Percentiles rank a stretch among this genome's conserved stretches.
These are phyloP conservation scores for Glaciozyma antarctica DNA, from an alignment of 768 basidiomycete species.

Conservation along the genomic window DNA sequence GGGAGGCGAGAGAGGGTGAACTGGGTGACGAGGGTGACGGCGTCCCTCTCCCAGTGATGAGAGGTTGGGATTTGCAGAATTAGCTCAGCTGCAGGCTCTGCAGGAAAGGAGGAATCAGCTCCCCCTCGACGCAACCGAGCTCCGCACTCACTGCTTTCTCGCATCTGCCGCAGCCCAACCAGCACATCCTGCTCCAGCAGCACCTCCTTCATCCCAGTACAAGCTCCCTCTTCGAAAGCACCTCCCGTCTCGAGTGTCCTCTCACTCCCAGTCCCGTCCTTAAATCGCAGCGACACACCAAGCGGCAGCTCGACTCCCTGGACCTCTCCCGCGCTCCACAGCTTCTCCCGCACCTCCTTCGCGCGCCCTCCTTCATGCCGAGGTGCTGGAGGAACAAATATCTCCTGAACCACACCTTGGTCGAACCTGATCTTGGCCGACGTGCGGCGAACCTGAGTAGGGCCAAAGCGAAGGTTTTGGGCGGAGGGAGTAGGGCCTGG, in stretches of 20 bases:
- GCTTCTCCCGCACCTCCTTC: background rate
- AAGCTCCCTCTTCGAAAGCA: background rate
- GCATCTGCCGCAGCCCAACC: constrained; percentile 5
- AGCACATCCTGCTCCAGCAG: background rate
- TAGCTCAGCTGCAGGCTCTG: background rate
- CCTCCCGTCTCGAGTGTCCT: background rate
- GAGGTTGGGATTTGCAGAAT: background rate
- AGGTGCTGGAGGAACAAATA: background rate
- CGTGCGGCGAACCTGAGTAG: background rate
- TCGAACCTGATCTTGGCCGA: constrained; percentile 8
- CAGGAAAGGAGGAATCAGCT: background rate
- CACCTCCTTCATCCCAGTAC: background rate
- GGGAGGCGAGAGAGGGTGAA: constrained; percentile 12
- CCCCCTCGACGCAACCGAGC: background rate
- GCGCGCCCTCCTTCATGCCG: background rate
- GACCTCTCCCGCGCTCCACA: constrained; percentile 4
- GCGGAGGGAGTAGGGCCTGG: background rate
- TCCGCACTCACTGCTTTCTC: background rate
- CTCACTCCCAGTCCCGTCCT: background rate
- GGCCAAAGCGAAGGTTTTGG: background rate
- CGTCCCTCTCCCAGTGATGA: too few species aligned
- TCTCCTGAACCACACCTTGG: constrained; percentile 3
- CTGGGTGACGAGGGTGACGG: constrained; percentile 20
- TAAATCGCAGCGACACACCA: background rate
- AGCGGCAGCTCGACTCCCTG: constrained; percentile 2